phyloP scores from a whole-genome alignment of 345 rosid species.

The Brassica incana region DNA sequence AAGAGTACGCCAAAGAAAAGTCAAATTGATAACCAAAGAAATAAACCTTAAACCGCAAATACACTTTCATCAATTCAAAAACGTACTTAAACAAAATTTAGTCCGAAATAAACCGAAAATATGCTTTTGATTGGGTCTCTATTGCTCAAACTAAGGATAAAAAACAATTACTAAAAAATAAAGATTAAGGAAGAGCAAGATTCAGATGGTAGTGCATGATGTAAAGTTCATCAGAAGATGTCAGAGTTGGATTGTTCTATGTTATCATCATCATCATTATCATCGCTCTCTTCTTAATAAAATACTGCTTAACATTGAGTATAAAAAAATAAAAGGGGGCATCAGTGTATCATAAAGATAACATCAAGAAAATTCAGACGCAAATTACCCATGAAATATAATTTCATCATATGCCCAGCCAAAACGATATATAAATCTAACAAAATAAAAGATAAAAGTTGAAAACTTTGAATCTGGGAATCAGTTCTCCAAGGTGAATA shows the following conservation, averaged over 20 bases:
- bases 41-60: too few relatives aligned
- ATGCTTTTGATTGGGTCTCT: too few relatives aligned
- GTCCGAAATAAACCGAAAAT: too few relatives aligned
- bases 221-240: conserved; percentile 19
- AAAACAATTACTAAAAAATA: too few relatives aligned
- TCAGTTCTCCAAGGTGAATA: conserved; percentile 47
- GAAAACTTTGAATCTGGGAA: neutral
- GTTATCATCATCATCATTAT: conserved; percentile 36
- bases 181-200: conserved; percentile 10
- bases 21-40: too few relatives aligned
- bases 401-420: conserved; percentile 33
- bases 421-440: neutral
- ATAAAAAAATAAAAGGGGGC: neutral
- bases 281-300: conserved; percentile 11
- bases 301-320: too few relatives aligned
- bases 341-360: conserved; percentile 30
- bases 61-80: too few relatives aligned
- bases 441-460: neutral
- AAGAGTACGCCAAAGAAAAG: too few relatives aligned
- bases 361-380: conserved; percentile 40
- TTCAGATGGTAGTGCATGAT: conserved; percentile 47
- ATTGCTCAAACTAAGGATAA: too few relatives aligned
- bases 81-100: too few relatives aligned
- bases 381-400: conserved; percentile 42
- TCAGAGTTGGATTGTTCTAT: conserved; percentile 46